A percentile compares a stretch with the other conserved stretches of the same genome.
These are phyloP conservation scores for Penicillium steckii DNA, from an alignment of 495 filamentous ascomycete species.

Conservation along the genomic window DNA sequence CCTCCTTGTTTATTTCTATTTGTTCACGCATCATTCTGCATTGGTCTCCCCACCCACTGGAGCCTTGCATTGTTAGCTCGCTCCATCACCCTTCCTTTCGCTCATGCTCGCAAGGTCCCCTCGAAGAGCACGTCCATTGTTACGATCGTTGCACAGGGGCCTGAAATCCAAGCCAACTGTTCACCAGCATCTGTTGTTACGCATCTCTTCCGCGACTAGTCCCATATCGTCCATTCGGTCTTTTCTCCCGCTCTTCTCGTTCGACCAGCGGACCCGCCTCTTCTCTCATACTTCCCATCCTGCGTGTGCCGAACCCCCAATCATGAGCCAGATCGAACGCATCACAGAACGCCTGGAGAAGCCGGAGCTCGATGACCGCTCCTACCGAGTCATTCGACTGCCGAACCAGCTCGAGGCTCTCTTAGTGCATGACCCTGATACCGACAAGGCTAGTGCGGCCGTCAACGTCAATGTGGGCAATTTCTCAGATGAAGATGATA, in stretches of 20 bases:
- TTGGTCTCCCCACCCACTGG: slow-evolving; percentile 10
- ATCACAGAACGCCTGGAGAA: slow-evolving; percentile 82
- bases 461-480: slow-evolving; percentile 95
- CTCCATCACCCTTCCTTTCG: slow-evolving; percentile 8
- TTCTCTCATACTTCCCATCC: slow-evolving; percentile 19
- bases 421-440: slow-evolving; percentile 90
- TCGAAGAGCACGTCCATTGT: slow-evolving; percentile 11
- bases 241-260: slow-evolving; percentile 21
- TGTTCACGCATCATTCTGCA: background rate
- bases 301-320: slow-evolving; percentile 21
- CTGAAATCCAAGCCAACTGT: slow-evolving; percentile 25
- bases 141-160: slow-evolving; percentile 32
- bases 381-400: slow-evolving; percentile 83
- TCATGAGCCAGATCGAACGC: slow-evolving; percentile 56
- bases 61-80: background rate
- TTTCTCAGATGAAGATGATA: slow-evolving; percentile 85
- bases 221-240: slow-evolving; percentile 7
- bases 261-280: slow-evolving; percentile 18
- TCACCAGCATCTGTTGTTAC: slow-evolving; percentile 18
- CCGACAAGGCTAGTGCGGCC: slow-evolving; percentile 94
- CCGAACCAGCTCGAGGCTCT: slow-evolving; percentile 91
- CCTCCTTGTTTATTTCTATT: background rate
- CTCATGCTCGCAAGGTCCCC: slow-evolving; percentile 49
- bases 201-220: slow-evolving; percentile 14
- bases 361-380: slow-evolving; percentile 83